Conservation (phyloP, 73 alveolate genomes). For the Paramecium biaurelia region DNA sequence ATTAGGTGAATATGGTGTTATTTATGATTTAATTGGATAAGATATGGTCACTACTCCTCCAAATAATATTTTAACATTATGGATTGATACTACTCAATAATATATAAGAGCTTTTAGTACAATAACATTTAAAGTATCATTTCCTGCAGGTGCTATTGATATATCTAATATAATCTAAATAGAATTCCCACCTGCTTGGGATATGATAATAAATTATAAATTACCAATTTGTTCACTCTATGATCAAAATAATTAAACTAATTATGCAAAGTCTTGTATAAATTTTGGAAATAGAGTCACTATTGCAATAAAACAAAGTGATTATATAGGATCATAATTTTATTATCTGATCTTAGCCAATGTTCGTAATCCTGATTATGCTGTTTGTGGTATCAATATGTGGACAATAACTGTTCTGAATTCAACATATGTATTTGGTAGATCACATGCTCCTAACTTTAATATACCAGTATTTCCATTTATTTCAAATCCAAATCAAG, state of each 20-base stretch:
- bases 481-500: constrained; percentile 25
- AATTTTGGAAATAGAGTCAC: constrained; percentile 44
- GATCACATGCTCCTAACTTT: constrained; percentile 31
- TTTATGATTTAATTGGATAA: background rate
- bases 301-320: background rate
- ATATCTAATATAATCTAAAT: background rate
- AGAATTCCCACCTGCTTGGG: constrained; percentile 36
- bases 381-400: background rate
- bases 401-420: background rate
- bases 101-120: background rate
- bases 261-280: background rate
- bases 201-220: constrained; percentile 17
- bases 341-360: background rate
- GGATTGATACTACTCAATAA: background rate
- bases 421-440: background rate
- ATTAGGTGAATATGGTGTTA: constrained; percentile 13
- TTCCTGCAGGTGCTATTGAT: background rate
- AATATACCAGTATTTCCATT: background rate
- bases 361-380: constrained; percentile 12
- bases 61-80: background rate
- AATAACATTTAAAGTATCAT: background rate
- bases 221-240: background rate
- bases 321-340: background rate
- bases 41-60: background rate
- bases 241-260: background rate